These are phyloP conservation scores for Candida boidinii DNA, from an alignment of 805 yeast genomes.

Conservation along the genomic window DNA sequence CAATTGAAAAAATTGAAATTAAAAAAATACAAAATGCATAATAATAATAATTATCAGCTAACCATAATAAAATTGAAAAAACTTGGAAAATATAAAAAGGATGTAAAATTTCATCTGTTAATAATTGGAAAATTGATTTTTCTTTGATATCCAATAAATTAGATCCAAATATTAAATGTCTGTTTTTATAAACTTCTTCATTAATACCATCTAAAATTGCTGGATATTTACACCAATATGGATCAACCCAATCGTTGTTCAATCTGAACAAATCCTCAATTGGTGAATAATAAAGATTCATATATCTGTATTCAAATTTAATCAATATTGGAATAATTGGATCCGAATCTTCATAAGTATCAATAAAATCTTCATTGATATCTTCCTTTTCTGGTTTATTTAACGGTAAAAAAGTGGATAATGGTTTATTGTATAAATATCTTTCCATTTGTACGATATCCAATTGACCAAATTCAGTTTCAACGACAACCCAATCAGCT, in stretches of 20 bases:
- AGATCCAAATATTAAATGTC: conserved; percentile 66
- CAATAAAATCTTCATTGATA: conserved; percentile 6
- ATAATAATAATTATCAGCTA: conserved; percentile 84
- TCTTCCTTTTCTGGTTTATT: conserved; percentile 11
- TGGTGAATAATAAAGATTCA: conserved; percentile 78
- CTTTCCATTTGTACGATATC: conserved; percentile 48
- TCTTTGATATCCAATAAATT: conserved; percentile 72
- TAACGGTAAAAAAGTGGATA: conserved; percentile 55
- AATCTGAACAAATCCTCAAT: conserved; percentile 78
- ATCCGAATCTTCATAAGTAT: conserved; percentile 31
- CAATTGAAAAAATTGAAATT: conserved; percentile 74
- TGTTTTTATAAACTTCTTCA: conserved; percentile 56
- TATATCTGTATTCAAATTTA: conserved; percentile 73
- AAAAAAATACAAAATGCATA: conserved; percentile 89
- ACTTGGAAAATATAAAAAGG: conserved; percentile 95
- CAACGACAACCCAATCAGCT: conserved; percentile 90
- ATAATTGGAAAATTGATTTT: conserved; percentile 53
- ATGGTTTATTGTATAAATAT: conserved; percentile 57
- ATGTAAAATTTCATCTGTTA: conserved; percentile 83
- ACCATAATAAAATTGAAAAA: conserved; percentile 86
- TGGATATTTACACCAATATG: conserved; percentile 58
- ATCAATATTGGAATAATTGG: conserved; percentile 66
- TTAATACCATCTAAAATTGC: conserved; percentile 61
- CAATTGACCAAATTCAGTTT: conserved; percentile 88
- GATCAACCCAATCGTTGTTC: conserved; percentile 81